Conservation (phyloP, 2,329 filamentous ascomycete species). For the Colletotrichum zoysiae region DNA sequence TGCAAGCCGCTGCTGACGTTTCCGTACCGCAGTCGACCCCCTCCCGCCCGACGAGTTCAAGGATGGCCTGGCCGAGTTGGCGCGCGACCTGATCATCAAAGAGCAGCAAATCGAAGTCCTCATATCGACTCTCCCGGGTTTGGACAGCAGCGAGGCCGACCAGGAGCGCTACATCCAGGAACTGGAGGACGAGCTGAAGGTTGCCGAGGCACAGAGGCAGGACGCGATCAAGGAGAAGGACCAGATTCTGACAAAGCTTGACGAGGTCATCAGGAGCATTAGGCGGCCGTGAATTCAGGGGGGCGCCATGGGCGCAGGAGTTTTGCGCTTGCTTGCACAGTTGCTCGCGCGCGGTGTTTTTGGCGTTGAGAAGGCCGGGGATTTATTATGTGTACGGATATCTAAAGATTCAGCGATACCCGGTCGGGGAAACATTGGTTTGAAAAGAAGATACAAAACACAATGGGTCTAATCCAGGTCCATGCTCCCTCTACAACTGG, state of each 20-base stretch:
- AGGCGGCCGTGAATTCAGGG: conserved; percentile 63
- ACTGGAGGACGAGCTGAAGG: conserved; percentile 73
- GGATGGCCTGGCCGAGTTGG: conserved; percentile 77
- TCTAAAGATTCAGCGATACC: conserved; percentile 27
- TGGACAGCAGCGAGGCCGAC: conserved; percentile 82
- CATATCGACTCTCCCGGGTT: conserved; percentile 79
- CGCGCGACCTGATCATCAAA: conserved; percentile 81
- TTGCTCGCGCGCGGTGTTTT: conserved; percentile 48
- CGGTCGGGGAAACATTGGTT: neutral
- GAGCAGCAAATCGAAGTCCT: conserved; percentile 86
- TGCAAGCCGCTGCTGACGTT: conserved; percentile 33
- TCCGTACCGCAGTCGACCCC: conserved; percentile 65
- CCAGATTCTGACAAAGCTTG: conserved; percentile 69
- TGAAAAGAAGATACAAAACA: neutral
- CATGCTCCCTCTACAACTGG: neutral
- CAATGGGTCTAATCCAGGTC: conserved; percentile 10
- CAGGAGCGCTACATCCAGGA: conserved; percentile 77
- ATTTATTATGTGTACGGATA: conserved; percentile 31
- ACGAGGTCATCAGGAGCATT: conserved; percentile 71
- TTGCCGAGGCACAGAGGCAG: conserved; percentile 71
- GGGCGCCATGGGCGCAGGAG: neutral
- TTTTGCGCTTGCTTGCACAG: conserved; percentile 31
- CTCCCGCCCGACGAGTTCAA: conserved; percentile 74
- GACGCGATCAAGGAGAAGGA: conserved; percentile 75
- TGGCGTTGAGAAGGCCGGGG: conserved; percentile 20